Evolutionary conservation across 768 basidiomycete genomes (phyloP).

Genomic region (Naganishia friedmannii): DNA sequence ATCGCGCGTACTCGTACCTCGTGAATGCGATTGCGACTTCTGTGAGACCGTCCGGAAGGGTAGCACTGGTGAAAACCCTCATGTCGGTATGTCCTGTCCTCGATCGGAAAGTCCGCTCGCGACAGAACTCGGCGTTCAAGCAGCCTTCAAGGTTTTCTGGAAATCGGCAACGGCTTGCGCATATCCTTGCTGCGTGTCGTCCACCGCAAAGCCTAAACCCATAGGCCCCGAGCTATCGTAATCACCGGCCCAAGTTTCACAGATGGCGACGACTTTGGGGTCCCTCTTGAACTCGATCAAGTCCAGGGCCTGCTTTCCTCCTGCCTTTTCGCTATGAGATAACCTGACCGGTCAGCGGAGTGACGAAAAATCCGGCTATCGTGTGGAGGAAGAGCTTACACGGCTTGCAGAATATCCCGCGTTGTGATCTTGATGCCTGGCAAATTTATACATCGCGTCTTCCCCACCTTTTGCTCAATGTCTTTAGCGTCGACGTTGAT

Average conservation of each 20-base stretch:
- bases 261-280: constrained; percentile 46
- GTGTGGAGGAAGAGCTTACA: constrained; percentile 45
- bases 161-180: constrained; percentile 48
- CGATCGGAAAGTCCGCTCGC: background rate
- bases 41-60: no score
- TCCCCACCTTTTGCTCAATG: constrained; percentile 48
- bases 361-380: background rate
- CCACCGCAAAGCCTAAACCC: constrained; percentile 47
- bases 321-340: constrained; percentile 53
- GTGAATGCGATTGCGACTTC: no score
- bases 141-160: constrained; percentile 39
- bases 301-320: constrained; percentile 56
- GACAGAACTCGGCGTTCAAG: background rate
- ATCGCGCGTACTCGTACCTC: no score
- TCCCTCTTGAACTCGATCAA: constrained; percentile 53
- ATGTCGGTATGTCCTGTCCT: background rate
- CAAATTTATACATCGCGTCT: constrained; percentile 61
- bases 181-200: constrained; percentile 48
- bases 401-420: constrained; percentile 59
- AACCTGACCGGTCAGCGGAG: background rate
- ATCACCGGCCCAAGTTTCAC: constrained; percentile 50
- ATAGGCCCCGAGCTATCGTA: constrained; percentile 41
- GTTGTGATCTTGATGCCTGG: constrained; percentile 64
- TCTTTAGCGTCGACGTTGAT: constrained; percentile 55
- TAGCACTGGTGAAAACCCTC: no score